phyloP scores from a whole-genome alignment of 768 basidiomycete genomes.

The Lactifluus volemus region DNA sequence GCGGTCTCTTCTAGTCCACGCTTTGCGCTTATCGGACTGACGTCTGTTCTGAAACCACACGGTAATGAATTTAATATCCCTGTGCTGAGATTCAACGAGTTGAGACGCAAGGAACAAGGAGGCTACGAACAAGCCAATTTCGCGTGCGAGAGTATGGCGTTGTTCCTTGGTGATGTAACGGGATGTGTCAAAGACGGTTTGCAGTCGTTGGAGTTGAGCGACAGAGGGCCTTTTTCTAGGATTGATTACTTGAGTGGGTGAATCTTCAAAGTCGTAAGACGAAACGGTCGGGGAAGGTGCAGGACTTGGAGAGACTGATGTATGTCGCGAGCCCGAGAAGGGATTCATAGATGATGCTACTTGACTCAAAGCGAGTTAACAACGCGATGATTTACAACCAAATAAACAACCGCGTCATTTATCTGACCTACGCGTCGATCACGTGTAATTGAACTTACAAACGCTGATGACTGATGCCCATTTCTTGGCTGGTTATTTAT shows the following conservation, averaged over 20 bases:
- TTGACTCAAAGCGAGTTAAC: not conserved
- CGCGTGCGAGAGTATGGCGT: slow-evolving; percentile 1
- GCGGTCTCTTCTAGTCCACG: slow-evolving; percentile 17
- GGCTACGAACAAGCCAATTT: slow-evolving; percentile 2
- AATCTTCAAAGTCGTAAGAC: not conserved
- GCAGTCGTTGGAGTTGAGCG: slow-evolving; percentile 8
- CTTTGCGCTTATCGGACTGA: slow-evolving; percentile 19
- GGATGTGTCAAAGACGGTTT: slow-evolving; percentile 5
- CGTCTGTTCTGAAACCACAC: slow-evolving; percentile 20
- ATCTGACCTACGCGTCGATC: not conserved
- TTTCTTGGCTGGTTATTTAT: too few relatives aligned
- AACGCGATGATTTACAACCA: not conserved
- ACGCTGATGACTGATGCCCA: too few relatives aligned
- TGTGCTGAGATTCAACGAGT: not conserved
- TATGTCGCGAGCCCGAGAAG: not conserved
- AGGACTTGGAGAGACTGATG: slow-evolving; percentile 1
- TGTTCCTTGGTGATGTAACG: slow-evolving; percentile 10
- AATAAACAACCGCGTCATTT: slow-evolving; percentile 16
- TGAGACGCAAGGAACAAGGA: not conserved
- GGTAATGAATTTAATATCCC: slow-evolving; percentile 17
- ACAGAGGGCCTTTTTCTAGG: slow-evolving; percentile 2
- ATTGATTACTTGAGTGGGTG: slow-evolving; percentile 1
- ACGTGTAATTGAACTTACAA: not conserved
- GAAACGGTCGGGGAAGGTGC: not conserved
- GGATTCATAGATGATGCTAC: slow-evolving; percentile 1